These are phyloP conservation scores for Quercus cerris DNA, from an alignment of 306 rosid genomes.

Conservation along the genomic window DNA sequence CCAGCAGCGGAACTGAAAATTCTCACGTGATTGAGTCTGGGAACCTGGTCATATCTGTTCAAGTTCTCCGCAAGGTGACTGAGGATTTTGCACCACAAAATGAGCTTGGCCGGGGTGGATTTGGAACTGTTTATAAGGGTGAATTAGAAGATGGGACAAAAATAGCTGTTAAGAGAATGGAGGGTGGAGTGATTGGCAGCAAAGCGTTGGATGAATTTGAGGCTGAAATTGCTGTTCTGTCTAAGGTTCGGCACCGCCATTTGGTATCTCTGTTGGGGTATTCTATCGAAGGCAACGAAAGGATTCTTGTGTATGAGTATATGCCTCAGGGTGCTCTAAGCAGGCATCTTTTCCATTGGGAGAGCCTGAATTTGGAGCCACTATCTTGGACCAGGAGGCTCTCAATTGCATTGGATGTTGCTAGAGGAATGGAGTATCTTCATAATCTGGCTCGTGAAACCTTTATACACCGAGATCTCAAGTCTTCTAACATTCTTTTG, in stretches of 20 bases:
- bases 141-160: constrained; percentile 72
- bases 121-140: constrained; percentile 85
- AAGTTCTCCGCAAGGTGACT: constrained; percentile 69
- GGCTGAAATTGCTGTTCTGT: constrained; percentile 74
- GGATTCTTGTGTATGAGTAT: constrained; percentile 73
- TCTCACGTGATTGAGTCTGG: constrained; percentile 53
- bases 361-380: constrained; percentile 56
- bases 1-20: constrained; percentile 48
- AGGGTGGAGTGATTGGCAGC: constrained; percentile 42
- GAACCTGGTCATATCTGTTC: constrained; percentile 56
- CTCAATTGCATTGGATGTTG: constrained; percentile 77
- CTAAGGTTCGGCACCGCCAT: constrained; percentile 78
- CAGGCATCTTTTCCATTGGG: constrained; percentile 84
- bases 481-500: constrained; percentile 78
- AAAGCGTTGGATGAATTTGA: constrained; percentile 80
- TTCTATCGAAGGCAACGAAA: constrained; percentile 63
- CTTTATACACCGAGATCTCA: constrained; percentile 81
- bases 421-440: constrained; percentile 75
- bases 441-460: constrained; percentile 67
- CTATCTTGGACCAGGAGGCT: constrained; percentile 72
- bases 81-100: constrained; percentile 53
- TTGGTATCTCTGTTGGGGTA: constrained; percentile 75
- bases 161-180: constrained; percentile 90
- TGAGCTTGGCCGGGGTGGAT: constrained; percentile 83
- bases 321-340: constrained; percentile 88